Evolutionary conservation across 2,329 filamentous ascomycete species (phyloP), one percentile per base, ranked within the genome.

Genomic region (Alternaria sp.): DNA sequence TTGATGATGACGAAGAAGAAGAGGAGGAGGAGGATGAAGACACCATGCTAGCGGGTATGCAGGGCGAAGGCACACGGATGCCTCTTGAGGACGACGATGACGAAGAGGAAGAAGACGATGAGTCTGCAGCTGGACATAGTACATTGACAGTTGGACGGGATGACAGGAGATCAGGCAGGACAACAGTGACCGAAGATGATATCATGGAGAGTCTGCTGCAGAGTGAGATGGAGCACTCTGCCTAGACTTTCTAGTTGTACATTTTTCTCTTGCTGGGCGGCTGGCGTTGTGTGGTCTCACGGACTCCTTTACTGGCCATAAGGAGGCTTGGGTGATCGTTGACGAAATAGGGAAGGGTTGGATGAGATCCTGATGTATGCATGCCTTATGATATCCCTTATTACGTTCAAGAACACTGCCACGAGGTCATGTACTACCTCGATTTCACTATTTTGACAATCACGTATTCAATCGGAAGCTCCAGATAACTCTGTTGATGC

Each of bases 61-160:
- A 78, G 36, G 76, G 69, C 2, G 76, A 78, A 57, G 70, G 75
- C 4, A 78, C 76, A 18, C 64, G 71, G 9, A 73, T 78, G 66
- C 75, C 76, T 12, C 67, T 77, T 38, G 71, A 72, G 40, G 68
- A 69, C 1, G 70, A 70, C 3, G 70, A 73, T 11, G 70, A 72
- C 1, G 69, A 74, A 0, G 66, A 73, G 1, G 66, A 68, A 0
- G 67, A 53, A 40, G 62, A 67, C 36, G 64, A 56, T 28, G 12
- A 60, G 22, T 54, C 49, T 38, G 20, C 53, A 25, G 59, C 54
- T 18, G 54, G 57, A 9, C 54, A 57, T 12, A 62, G 57, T 18
- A 48, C 60, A n/a, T 32, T 63, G 36, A 63, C 52, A 2, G 57
- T 63, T 30, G 50, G 51, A 8, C 43, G 54, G 16, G 59, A 58